phyloP scores from a whole-genome alignment of 163 green algal species.

The Scenedesmus sp. region DNA sequence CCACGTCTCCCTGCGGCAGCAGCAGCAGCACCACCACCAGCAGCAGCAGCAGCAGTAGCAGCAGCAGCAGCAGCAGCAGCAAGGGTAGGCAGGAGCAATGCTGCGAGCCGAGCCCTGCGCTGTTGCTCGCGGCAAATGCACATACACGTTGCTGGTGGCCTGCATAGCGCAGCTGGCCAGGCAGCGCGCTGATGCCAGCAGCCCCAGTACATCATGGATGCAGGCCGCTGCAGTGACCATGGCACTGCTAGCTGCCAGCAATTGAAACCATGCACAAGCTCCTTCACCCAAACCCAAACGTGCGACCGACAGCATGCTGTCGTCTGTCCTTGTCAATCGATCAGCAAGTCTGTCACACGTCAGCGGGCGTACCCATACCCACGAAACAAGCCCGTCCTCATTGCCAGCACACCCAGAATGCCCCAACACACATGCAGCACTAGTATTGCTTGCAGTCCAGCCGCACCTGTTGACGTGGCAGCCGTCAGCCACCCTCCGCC shows the following conservation, averaged over 20 bases:
- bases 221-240: background rate
- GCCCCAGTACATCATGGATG: background rate
- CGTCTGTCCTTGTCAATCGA: too few relatives aligned
- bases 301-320: background rate
- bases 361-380: too few relatives aligned
- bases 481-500: slow-evolving; percentile 31
- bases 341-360: too few relatives aligned
- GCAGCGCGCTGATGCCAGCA: background rate
- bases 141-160: too few relatives aligned
- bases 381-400: too few relatives aligned
- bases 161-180: background rate
- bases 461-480: slow-evolving; percentile 32
- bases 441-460: too few relatives aligned
- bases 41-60: slow-evolving; percentile 1
- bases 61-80: background rate
- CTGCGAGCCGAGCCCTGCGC: too few relatives aligned
- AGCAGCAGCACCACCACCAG: background rate
- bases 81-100: background rate
- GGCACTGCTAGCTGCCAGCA: background rate
- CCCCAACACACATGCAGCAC: background rate
- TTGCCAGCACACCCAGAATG: too few relatives aligned
- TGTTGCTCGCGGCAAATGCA: too few relatives aligned
- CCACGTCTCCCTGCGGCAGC: slow-evolving; percentile 37
- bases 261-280: background rate
- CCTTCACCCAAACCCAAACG: background rate